Conservation (phyloP, 441 rosid genomes). For the Erodium texanum region DNA sequence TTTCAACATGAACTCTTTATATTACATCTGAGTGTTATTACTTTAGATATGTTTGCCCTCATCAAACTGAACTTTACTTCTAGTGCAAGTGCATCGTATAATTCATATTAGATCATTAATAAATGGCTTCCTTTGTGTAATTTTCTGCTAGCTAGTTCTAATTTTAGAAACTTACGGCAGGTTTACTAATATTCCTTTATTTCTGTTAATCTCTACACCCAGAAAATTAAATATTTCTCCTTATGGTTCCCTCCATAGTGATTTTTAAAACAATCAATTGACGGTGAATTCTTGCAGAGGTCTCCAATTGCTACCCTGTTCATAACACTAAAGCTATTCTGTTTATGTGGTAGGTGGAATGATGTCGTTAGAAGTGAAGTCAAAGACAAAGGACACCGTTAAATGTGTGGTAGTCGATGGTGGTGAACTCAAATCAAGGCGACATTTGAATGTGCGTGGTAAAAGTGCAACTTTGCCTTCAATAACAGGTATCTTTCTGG, state of each 20-base stretch:
- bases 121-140: not conserved
- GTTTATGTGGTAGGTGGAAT: slow-evolving; percentile 65
- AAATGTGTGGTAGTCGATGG: slow-evolving; percentile 79
- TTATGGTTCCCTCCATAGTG: not conserved
- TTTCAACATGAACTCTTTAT: not conserved
- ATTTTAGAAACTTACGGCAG: not conserved
- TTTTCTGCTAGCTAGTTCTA: not conserved
- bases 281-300: not conserved
- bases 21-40: not conserved
- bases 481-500: slow-evolving; percentile 56
- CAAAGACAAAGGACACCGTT: slow-evolving; percentile 62
- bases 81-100: not conserved
- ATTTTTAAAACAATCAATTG: not conserved
- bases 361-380: slow-evolving; percentile 86
- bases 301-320: slow-evolving; percentile 1
- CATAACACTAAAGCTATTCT: slow-evolving; percentile 9
- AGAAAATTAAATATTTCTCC: not conserved
- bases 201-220: not conserved
- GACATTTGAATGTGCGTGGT: slow-evolving; percentile 92
- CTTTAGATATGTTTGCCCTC: not conserved
- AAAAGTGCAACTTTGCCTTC: slow-evolving; percentile 93
- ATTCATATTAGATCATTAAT: not conserved
- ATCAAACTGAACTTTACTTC: not conserved
- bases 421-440: slow-evolving; percentile 91
- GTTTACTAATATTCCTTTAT: not conserved